Conservation (phyloP, 441 rosid species). For the Manihot esculenta region DNA sequence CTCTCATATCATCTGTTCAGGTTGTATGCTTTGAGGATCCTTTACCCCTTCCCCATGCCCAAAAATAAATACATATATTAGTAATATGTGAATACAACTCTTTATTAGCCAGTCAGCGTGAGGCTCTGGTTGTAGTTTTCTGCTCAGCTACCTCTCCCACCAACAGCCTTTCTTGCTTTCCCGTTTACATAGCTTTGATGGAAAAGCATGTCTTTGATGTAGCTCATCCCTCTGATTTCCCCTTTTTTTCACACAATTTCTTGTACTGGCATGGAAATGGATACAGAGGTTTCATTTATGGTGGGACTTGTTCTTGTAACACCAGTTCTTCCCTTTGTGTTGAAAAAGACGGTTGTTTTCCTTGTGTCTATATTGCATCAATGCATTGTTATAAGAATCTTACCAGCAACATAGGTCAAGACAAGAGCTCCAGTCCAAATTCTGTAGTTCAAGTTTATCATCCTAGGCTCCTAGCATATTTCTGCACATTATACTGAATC, state of each 20-base stretch:
- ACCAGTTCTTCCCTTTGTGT: slow-evolving; percentile 27
- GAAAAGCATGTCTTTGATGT: slow-evolving; percentile 76
- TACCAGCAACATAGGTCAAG: slow-evolving; percentile 45
- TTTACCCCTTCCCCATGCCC: background rate
- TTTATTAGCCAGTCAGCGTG: slow-evolving; percentile 70
- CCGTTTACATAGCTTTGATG: slow-evolving; percentile 11
- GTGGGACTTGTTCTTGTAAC: slow-evolving; percentile 49
- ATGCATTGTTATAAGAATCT: slow-evolving; percentile 47
- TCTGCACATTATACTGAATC: slow-evolving; percentile 10
- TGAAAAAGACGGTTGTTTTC: slow-evolving; percentile 57
- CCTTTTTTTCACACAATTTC: slow-evolving; percentile 46
- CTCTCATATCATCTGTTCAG: background rate
- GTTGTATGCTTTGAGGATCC: background rate
- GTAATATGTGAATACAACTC: background rate
- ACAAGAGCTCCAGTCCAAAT: slow-evolving; percentile 37
- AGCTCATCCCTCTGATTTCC: slow-evolving; percentile 42
- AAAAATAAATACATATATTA: background rate
- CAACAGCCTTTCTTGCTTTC: slow-evolving; percentile 32
- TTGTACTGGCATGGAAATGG: slow-evolving; percentile 21
- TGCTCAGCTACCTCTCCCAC: slow-evolving; percentile 22
- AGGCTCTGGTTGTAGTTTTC: slow-evolving; percentile 32
- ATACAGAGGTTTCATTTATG: background rate
- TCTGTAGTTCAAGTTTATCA: background rate
- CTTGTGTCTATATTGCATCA: slow-evolving; percentile 43
- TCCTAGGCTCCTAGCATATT: background rate